Conservation (phyloP, 352 stramenopile species). For the Elongisporangium anandrum region DNA sequence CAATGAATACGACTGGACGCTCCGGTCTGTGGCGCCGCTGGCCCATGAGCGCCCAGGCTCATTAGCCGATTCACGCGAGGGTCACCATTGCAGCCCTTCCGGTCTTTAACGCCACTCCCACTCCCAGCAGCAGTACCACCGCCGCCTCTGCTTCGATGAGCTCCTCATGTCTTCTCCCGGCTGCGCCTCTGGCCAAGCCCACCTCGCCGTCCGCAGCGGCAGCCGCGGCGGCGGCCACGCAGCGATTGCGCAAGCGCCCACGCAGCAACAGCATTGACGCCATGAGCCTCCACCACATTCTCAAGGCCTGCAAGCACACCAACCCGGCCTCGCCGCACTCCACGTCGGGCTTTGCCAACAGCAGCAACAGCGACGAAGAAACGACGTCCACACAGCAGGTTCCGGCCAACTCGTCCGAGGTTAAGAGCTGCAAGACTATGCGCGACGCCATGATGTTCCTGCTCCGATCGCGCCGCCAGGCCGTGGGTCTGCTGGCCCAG, state of each 20-base stretch:
- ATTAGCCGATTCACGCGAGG: background rate
- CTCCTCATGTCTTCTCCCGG: slow-evolving; percentile 44
- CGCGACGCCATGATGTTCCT: slow-evolving; percentile 72
- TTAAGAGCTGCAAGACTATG: slow-evolving; percentile 52
- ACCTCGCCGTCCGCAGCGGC: background rate
- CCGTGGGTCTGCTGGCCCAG: slow-evolving; percentile 57
- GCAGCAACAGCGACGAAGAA: slow-evolving; percentile 13
- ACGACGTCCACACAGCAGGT: slow-evolving; percentile 12
- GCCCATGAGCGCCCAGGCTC: background rate
- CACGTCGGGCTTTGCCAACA: slow-evolving; percentile 19
- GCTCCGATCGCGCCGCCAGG: slow-evolving; percentile 69
- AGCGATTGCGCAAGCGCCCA: slow-evolving; percentile 49
- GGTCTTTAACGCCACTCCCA: background rate
- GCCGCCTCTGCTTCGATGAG: slow-evolving; percentile 32
- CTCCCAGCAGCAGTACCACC: slow-evolving; percentile 2
- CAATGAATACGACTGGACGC: background rate
- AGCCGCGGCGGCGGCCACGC: slow-evolving; percentile 2
- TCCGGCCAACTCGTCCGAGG: slow-evolving; percentile 20
- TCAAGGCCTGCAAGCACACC: slow-evolving; percentile 63
- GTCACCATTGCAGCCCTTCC: background rate
- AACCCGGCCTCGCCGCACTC: slow-evolving; percentile 45
- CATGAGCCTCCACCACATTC: slow-evolving; percentile 39
- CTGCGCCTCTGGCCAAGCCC: slow-evolving; percentile 21
- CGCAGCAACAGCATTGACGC: slow-evolving; percentile 43
- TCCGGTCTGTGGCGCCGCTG: background rate